phyloP scores from a whole-genome alignment of 2,329 filamentous ascomycete species.

The Bipolaris victoriae region DNA sequence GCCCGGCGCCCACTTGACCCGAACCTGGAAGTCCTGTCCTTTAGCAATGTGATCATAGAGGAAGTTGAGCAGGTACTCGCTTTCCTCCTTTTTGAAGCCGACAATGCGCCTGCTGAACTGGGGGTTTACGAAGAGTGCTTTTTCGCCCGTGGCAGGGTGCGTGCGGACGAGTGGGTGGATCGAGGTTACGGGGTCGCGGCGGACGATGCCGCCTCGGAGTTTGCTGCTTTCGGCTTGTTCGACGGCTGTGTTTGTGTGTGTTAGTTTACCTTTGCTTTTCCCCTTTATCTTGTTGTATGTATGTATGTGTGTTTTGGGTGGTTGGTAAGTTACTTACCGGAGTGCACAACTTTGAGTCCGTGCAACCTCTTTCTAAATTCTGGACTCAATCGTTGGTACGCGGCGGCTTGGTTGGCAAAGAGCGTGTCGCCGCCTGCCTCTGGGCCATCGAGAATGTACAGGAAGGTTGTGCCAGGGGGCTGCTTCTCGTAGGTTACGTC shows the following conservation, averaged over 20 bases:
- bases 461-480: constrained; percentile 86
- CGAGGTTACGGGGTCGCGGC: constrained; percentile 75
- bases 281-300: no score
- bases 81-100: constrained; percentile 86
- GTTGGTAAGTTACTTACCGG: constrained; percentile 56
- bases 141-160: constrained; percentile 81
- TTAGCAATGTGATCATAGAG: constrained; percentile 76
- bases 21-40: constrained; percentile 73
- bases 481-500: constrained; percentile 89
- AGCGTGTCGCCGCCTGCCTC: constrained; percentile 82
- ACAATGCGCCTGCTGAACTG: constrained; percentile 85
- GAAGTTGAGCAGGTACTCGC: constrained; percentile 77
- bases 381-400: constrained; percentile 80
- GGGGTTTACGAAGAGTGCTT: constrained; percentile 81
- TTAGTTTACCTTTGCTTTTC: background rate
- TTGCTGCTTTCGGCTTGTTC: constrained; percentile 78
- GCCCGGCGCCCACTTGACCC: constrained; percentile 78
- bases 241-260: constrained; percentile 42
- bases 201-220: constrained; percentile 71
- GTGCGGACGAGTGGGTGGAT: constrained; percentile 81
- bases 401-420: constrained; percentile 79
- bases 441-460: constrained; percentile 86
- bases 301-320: no score
- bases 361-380: constrained; percentile 81
- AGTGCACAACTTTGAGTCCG: constrained; percentile 80